phyloP scores from a whole-genome alignment of 2,329 filamentous ascomycete species.

The Lomentospora prolificans region DNA sequence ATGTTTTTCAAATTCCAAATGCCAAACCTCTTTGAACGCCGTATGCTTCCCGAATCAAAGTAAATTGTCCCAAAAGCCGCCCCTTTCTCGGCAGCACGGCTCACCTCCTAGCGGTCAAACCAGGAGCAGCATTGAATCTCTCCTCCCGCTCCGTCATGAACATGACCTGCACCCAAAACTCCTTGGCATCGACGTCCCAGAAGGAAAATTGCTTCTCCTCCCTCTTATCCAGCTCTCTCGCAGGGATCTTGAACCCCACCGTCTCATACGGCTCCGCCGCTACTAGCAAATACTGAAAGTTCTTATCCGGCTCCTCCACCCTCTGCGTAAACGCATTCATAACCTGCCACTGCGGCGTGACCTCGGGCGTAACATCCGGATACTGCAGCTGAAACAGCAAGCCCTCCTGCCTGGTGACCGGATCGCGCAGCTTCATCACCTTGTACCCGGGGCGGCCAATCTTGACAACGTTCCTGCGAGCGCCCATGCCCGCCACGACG shows the following conservation, averaged over 20 bases:
- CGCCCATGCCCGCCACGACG: conserved; percentile 55
- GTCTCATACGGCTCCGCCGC: conserved; percentile 98
- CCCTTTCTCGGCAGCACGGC: too few species aligned
- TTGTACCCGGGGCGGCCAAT: conserved; percentile 95
- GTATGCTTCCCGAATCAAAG: neutral
- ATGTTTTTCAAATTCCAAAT: neutral
- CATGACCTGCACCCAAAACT: conserved; percentile 96
- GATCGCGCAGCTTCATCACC: conserved; percentile 91
- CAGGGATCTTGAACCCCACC: conserved; percentile 91
- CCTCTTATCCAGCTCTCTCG: conserved; percentile 80
- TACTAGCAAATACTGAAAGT: conserved; percentile 88
- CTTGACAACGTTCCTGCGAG: conserved; percentile 81
- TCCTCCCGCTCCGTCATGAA: conserved; percentile 98
- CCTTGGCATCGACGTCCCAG: conserved; percentile 92
- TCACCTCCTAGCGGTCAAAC: conserved; percentile 41
- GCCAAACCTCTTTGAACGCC: neutral
- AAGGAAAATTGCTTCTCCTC: conserved; percentile 86
- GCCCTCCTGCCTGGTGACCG: conserved; percentile 77
- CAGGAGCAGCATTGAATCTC: conserved; percentile 61
- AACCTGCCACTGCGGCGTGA: conserved; percentile 77
- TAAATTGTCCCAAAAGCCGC: too few species aligned
- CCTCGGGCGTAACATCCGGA: conserved; percentile 72
- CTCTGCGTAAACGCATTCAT: conserved; percentile 98
- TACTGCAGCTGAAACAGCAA: conserved; percentile 95
- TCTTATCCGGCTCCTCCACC: conserved; percentile 87